Conservation (phyloP, 805 yeast species). For the Wickerhamomyces chambardii region DNA sequence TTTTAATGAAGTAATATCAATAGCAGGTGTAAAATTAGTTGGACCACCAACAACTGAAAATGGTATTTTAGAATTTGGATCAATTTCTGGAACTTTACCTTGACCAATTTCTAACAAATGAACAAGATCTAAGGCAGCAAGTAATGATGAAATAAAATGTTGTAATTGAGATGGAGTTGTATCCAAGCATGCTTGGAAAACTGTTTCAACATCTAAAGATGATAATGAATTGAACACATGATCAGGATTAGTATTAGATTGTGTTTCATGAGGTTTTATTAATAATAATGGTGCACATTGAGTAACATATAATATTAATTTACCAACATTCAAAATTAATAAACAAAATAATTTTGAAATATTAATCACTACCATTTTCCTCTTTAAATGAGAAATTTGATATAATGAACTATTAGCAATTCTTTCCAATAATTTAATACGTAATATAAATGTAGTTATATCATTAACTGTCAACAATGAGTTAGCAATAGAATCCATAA, state of each 20-base stretch:
- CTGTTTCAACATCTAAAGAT: constrained; percentile 13
- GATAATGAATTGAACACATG: constrained; percentile 17
- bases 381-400: constrained; percentile 16
- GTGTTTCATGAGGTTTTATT: constrained; percentile 24
- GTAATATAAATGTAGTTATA: constrained; percentile 15
- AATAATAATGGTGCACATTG: constrained; percentile 24
- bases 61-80: constrained; percentile 7
- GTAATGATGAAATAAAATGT: constrained; percentile 21
- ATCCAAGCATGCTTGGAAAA: constrained; percentile 6
- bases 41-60: constrained; percentile 22
- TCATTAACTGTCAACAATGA: constrained; percentile 17
- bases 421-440: constrained; percentile 13
- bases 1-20: constrained; percentile 13
- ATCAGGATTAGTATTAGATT: constrained; percentile 16
- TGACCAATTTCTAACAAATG: constrained; percentile 29
- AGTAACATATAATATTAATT: constrained; percentile 19
- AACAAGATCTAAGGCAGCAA: constrained; percentile 21
- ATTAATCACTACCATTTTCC: constrained; percentile 24
- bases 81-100: constrained; percentile 23
- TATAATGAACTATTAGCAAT: constrained; percentile 10
- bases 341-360: constrained; percentile 23
- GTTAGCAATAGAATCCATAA: constrained; percentile 22
- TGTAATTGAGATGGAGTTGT: constrained; percentile 18
- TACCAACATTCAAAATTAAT: constrained; percentile 21
- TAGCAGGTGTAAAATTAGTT: constrained; percentile 14